phyloP scores from a whole-genome alignment of 2,329 filamentous ascomycete genomes.

The Fusarium nygamai region DNA sequence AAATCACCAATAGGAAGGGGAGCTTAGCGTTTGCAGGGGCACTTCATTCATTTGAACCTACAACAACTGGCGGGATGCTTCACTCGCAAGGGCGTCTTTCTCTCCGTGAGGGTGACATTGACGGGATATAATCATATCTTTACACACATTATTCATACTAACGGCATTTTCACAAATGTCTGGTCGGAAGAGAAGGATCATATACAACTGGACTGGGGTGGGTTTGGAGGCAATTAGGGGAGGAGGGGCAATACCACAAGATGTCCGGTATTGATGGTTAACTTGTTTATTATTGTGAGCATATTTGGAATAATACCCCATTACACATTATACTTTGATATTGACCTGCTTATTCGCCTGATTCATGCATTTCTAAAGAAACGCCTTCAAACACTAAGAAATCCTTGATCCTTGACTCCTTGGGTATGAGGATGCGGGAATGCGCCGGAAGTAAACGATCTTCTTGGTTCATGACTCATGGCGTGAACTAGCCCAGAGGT shows the following conservation, averaged over 20 bases:
- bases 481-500: background rate
- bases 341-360: background rate
- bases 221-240: slow-evolving; percentile 12
- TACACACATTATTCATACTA: slow-evolving; percentile 20
- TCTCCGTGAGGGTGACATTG: slow-evolving; percentile 13
- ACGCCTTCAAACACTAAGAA: background rate
- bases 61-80: slow-evolving; percentile 16
- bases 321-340: slow-evolving; percentile 23
- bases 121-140: slow-evolving; percentile 28
- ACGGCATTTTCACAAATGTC: slow-evolving; percentile 25
- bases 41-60: slow-evolving; percentile 31
- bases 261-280: slow-evolving; percentile 38
- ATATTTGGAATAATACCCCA: slow-evolving; percentile 45
- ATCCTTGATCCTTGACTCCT: background rate
- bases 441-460: background rate
- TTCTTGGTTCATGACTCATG: background rate
- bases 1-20: slow-evolving; percentile 17
- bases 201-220: slow-evolving; percentile 23
- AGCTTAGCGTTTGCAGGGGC: slow-evolving; percentile 31
- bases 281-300: slow-evolving; percentile 38
- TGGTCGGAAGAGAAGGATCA: slow-evolving; percentile 18
- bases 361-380: background rate
- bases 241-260: slow-evolving; percentile 13
- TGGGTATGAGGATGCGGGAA: background rate
- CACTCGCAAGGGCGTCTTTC: slow-evolving; percentile 25